Conservation (phyloP, 2,329 filamentous ascomycete genomes). For the Sporothrix brasiliensis region DNA sequence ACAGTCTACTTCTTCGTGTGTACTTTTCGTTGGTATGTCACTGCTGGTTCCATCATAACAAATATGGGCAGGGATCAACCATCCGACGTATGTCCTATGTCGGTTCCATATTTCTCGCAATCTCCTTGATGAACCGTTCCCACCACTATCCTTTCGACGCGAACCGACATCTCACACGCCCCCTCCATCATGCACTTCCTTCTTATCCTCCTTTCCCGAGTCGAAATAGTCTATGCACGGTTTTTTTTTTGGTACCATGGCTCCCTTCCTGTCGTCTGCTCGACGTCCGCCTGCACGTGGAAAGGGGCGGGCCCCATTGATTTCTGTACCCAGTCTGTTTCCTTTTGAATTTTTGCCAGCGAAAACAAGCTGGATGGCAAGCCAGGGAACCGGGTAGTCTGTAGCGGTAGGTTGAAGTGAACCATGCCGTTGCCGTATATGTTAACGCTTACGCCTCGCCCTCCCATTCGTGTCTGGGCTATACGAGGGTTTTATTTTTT, state of each 20-base stretch:
- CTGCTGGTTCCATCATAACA: not conserved
- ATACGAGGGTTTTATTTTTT: conserved; percentile 25
- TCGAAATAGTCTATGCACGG: not conserved
- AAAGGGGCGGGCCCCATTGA: not conserved
- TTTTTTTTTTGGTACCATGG: not conserved
- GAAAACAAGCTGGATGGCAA: not conserved
- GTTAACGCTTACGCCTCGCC: not conserved
- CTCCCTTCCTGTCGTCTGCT: not conserved
- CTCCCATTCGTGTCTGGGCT: not conserved
- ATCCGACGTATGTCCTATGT: no score
- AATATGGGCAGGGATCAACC: conserved; percentile 4
- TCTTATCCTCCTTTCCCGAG: not conserved
- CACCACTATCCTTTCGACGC: not conserved
- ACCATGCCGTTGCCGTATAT: not conserved
- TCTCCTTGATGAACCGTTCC: not conserved
- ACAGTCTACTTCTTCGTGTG: not conserved
- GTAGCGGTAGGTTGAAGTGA: not conserved
- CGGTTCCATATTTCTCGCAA: no score
- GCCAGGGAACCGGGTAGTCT: not conserved
- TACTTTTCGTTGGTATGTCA: conserved; percentile 2
- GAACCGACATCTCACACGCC: conserved; percentile 1
- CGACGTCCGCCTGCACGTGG: not conserved
- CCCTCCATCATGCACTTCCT: conserved; percentile 4
- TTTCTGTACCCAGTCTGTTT: not conserved
- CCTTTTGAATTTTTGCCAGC: not conserved